phyloP scores from a whole-genome alignment of 2,329 filamentous ascomycete genomes.

The Aspergillus oerlinghausenensis region DNA sequence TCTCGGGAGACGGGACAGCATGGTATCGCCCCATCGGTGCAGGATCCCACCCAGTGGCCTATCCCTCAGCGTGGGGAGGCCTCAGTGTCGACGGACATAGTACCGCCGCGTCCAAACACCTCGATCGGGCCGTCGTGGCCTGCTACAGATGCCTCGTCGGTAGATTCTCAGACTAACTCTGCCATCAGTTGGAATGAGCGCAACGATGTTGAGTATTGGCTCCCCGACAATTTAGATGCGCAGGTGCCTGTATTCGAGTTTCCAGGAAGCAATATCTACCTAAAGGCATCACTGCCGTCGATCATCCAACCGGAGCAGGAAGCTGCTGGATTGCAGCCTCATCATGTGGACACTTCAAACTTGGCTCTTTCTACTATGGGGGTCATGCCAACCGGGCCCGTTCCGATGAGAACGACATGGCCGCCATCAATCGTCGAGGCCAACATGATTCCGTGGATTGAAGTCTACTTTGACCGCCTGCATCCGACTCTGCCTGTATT shows the following conservation, averaged over 20 bases:
- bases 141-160: constrained; percentile 13
- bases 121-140: constrained; percentile 21
- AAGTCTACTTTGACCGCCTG: constrained; percentile 43
- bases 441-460: constrained; percentile 39
- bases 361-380: constrained; percentile 17
- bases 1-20: constrained; percentile 15
- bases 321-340: constrained; percentile 16
- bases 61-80: constrained; percentile 13
- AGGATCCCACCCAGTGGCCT: constrained; percentile 19
- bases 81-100: constrained; percentile 20
- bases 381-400: constrained; percentile 17
- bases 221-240: constrained; percentile 32
- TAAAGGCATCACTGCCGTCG: constrained; percentile 31
- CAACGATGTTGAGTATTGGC: constrained; percentile 31
- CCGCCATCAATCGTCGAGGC: constrained; percentile 37
- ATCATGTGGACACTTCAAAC: constrained; percentile 13
- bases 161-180: constrained; percentile 18
- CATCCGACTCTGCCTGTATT: constrained; percentile 42
- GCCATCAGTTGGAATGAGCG: constrained; percentile 24
- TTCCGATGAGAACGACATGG: constrained; percentile 29
- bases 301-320: constrained; percentile 25
- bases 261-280: constrained; percentile 32
- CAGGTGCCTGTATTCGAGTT: constrained; percentile 31
- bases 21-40: constrained; percentile 9
- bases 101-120: constrained; percentile 14